A percentile compares a stretch with the other conserved stretches of the same genome.
These are phyloP conservation scores for Neurospora sp. DNA, from an alignment of 2,329 filamentous ascomycete genomes.

Conservation along the genomic window DNA sequence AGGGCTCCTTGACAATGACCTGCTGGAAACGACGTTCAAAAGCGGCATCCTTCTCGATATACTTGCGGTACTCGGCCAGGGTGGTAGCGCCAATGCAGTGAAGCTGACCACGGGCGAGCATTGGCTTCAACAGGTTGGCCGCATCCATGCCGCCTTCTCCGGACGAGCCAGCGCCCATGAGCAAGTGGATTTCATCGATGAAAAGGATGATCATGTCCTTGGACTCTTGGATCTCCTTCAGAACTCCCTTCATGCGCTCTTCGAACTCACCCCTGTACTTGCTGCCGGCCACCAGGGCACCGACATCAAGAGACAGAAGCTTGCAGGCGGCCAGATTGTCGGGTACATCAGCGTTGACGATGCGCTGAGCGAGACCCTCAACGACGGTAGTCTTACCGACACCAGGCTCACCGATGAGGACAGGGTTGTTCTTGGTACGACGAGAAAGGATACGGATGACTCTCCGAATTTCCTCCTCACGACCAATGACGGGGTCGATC, in stretches of 20 bases:
- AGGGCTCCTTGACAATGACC: constrained; percentile 90
- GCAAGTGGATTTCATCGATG: constrained; percentile 95
- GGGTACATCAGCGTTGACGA: constrained; percentile 93
- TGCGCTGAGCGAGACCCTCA: constrained; percentile 87
- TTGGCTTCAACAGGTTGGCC: constrained; percentile 93
- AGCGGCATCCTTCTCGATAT: constrained; percentile 96
- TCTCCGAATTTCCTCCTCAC: constrained; percentile 89
- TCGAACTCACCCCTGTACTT: constrained; percentile 99
- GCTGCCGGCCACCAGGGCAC: constrained; percentile 88
- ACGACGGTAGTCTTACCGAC: constrained; percentile 98
- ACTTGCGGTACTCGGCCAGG: constrained; percentile 90
- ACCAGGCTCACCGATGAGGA: constrained; percentile 94
- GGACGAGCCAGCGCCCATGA: constrained; percentile 93
- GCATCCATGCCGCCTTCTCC: constrained; percentile 98
- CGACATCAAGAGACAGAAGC: constrained; percentile 89
- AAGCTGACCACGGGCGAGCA: constrained; percentile 91
- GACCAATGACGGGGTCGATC: constrained; percentile 92
- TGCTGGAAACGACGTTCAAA: constrained; percentile 99
- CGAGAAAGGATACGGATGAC: constrained; percentile 87
- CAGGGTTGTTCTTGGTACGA: constrained; percentile 97
- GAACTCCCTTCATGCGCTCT: constrained; percentile 96
- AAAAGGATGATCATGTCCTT: constrained; percentile 97
- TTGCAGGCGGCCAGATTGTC: constrained; percentile 91
- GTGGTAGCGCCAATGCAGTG: constrained; percentile 98
- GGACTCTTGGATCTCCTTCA: constrained; percentile 91